Percentiles rank a stretch among this genome's conserved stretches.
phyloP scores from a whole-genome alignment of 2,329 filamentous ascomycete species.

The Ceratocystis alfenasii region DNA sequence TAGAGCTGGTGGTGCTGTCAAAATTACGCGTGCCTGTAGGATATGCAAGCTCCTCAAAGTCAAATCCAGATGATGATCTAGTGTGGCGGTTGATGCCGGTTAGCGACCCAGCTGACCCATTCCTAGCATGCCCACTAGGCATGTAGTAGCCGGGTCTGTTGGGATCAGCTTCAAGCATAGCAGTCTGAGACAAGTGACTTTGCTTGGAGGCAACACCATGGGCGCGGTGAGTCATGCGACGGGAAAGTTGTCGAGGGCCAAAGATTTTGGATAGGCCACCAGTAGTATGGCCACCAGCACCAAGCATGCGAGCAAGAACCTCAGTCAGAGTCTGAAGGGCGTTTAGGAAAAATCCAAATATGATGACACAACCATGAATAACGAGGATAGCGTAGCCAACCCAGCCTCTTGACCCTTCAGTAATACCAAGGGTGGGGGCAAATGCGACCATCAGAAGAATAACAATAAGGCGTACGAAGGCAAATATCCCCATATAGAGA shows the following conservation, averaged over 20 bases:
- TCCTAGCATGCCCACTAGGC: constrained; percentile 44
- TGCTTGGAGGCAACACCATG: constrained; percentile 49
- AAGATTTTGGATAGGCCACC: constrained; percentile 85
- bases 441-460: constrained; percentile 72
- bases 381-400: constrained; percentile 85
- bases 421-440: constrained; percentile 67
- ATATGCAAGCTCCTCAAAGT: constrained; percentile 37
- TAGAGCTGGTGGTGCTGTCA: constrained; percentile 48
- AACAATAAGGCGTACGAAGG: constrained; percentile 61
- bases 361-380: constrained; percentile 70
- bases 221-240: constrained; percentile 49
- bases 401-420: constrained; percentile 76
- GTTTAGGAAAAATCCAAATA: constrained; percentile 89
- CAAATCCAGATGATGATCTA: constrained; percentile 44
- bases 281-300: constrained; percentile 67
- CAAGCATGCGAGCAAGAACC: constrained; percentile 68
- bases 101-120: constrained; percentile 50
- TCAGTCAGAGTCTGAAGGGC: constrained; percentile 83
- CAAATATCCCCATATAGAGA: constrained; percentile 79
- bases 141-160: constrained; percentile 49
- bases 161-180: constrained; percentile 61
- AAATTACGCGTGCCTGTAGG: constrained; percentile 35
- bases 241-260: constrained; percentile 76
- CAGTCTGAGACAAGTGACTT: constrained; percentile 71
- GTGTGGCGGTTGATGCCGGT: constrained; percentile 31